Percentiles rank a stretch among this genome's conserved stretches.
phyloP scores from a whole-genome alignment of 768 basidiomycete genomes.

The Amanita molliuscula region DNA sequence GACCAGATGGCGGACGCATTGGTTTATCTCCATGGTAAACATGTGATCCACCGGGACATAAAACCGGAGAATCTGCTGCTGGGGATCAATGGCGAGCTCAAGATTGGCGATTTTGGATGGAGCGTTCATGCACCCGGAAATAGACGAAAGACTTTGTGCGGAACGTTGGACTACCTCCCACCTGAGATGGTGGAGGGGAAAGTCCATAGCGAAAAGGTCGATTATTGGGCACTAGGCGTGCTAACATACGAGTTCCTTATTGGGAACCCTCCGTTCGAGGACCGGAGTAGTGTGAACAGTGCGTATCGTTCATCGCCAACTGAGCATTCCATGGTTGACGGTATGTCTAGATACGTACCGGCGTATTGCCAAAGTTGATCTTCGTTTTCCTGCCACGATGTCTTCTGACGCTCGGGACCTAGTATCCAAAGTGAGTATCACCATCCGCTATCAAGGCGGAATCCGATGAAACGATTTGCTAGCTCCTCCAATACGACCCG shows the following conservation, averaged over 20 bases:
- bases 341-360: slow-evolving; percentile 66
- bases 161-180: slow-evolving; percentile 92
- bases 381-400: slow-evolving; percentile 49
- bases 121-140: slow-evolving; percentile 93
- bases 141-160: slow-evolving; percentile 83
- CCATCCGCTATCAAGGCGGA: neutral
- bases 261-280: slow-evolving; percentile 77
- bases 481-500: slow-evolving; percentile 84
- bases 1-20: slow-evolving; percentile 98
- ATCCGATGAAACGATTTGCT: neutral
- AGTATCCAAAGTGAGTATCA: slow-evolving; percentile 39
- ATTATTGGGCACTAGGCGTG: slow-evolving; percentile 97
- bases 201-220: slow-evolving; percentile 84
- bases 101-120: slow-evolving; percentile 99
- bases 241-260: slow-evolving; percentile 90
- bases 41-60: slow-evolving; percentile 98
- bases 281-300: slow-evolving; percentile 70
- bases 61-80: slow-evolving; percentile 96
- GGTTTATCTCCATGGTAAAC: slow-evolving; percentile 84
- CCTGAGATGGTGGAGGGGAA: slow-evolving; percentile 97
- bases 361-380: slow-evolving; percentile 82
- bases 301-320: slow-evolving; percentile 14
- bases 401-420: slow-evolving; percentile 60
- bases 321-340: neutral
- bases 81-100: slow-evolving; percentile 92